Conservation (phyloP, 345 rosid species). For the Citrus unshiu region DNA sequence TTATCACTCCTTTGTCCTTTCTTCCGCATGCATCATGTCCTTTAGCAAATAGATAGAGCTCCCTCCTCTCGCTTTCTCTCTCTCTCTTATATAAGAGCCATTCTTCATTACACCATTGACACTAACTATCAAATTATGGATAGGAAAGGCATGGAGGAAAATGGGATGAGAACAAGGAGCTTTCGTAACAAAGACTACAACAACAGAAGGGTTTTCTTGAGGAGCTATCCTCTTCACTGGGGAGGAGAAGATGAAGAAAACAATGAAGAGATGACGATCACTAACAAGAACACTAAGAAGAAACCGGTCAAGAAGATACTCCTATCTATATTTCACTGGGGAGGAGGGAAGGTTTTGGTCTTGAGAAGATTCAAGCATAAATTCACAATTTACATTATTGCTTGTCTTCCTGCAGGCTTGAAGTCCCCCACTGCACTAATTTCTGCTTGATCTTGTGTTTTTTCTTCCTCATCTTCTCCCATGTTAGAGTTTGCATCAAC, state of each 20-base stretch:
- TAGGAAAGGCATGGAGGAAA: conserved; percentile 18
- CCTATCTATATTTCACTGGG: conserved; percentile 34
- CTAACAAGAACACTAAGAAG: conserved; percentile 13
- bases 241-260: conserved; percentile 27
- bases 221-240: conserved; percentile 58
- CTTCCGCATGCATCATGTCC: conserved; percentile 1
- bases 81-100: neutral
- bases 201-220: conserved; percentile 42
- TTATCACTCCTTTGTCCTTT: conserved; percentile 12
- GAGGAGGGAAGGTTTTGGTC: conserved; percentile 36
- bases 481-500: conserved; percentile 10
- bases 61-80: neutral
- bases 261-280: conserved; percentile 11
- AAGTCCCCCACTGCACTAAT: conserved; percentile 26
- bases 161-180: conserved; percentile 30
- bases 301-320: conserved; percentile 37
- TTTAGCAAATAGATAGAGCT: neutral
- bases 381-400: conserved; percentile 28
- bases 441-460: conserved; percentile 23
- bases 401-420: conserved; percentile 31
- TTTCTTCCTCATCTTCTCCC: conserved; percentile 1
- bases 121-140: conserved; percentile 16
- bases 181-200: conserved; percentile 43
- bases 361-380: conserved; percentile 45
- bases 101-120: neutral